These are phyloP conservation scores for Citeromyces nyonsensis DNA, from an alignment of 805 yeast genomes.

Conservation along the genomic window DNA sequence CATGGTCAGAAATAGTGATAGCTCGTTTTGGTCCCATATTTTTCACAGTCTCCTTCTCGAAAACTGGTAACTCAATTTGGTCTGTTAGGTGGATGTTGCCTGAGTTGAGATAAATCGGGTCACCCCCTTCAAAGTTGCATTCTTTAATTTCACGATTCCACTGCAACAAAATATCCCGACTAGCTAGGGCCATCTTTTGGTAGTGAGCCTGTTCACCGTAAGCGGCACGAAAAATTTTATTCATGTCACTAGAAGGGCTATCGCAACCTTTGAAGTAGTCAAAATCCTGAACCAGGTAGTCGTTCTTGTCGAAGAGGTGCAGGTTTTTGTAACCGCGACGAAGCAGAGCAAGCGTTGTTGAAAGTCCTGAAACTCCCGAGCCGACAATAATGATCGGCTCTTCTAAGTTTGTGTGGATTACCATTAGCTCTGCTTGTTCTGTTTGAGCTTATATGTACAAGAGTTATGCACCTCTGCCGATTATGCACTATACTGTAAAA, in stretches of 20 bases:
- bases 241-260: constrained; percentile 22
- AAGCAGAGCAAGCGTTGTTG: constrained; percentile 27
- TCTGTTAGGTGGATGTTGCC: constrained; percentile 12
- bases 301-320: constrained; percentile 20
- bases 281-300: constrained; percentile 12
- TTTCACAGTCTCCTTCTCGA: constrained; percentile 8
- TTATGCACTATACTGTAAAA: too few relatives aligned
- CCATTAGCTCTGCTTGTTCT: too few relatives aligned
- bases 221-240: constrained; percentile 20
- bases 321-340: constrained; percentile 18
- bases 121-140: constrained; percentile 10
- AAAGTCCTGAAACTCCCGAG: constrained; percentile 40
- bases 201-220: constrained; percentile 18
- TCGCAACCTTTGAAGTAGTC: constrained; percentile 20
- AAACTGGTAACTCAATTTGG: constrained; percentile 7
- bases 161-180: constrained; percentile 7
- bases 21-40: constrained; percentile 7
- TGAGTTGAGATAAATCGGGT: constrained; percentile 9
- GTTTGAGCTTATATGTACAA: too few relatives aligned
- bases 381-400: constrained; percentile 25
- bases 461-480: too few relatives aligned
- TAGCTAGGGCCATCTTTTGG: constrained; percentile 8
- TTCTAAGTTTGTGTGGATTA: too few relatives aligned
- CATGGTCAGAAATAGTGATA: constrained; percentile 7
- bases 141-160: constrained; percentile 12